Base-by-base conservation (phyloP, 176 grass and related monocot species). In the Triticum timopheevii region DNA sequence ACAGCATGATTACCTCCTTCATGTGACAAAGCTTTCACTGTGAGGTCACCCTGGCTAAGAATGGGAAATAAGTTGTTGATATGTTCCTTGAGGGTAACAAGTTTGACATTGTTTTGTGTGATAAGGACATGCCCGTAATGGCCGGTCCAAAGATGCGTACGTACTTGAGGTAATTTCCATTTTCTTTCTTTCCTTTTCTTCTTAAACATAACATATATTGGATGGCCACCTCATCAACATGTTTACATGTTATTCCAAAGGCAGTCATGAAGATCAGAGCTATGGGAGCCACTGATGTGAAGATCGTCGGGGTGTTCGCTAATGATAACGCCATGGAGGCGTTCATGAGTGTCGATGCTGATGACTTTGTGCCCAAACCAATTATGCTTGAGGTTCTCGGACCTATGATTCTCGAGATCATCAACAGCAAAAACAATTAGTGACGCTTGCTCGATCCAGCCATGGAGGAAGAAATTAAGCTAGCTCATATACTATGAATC, bases 61-160 rank as follows among this genome's bases (percentile, higher is more conserved):
- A 87, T 58, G 79, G 86, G 8, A 82, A 87, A 73, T 67, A 87
- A 64, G 54, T 78, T 20, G 54, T 87, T 12, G 39, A 81, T 30
- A 67, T 80, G 15, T 87, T 82, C 44, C 30, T 87, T 16, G 10
- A 67, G 74, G 70, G 86, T 7, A 67, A 82, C 11, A 82, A 70
- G 27, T 76, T 82, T 76, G 10, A 42, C 40, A 42, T 82, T 42
- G 31, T 87, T 67, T 39, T 82, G 12, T n/a, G 3, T 16, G 70
- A 87, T 30, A 75, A 75, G 44, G 44, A 82, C 15, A 76, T 87
- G 86, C 79, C 86, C 7, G 1, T 82, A 15, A 82, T 87, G 86
- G 16, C 10, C 0, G 79, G 78, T 15, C 86, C 86, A 58, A 70
- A 82, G 86, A 70, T 47, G 13, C 2, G 44, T 87, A 65, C 5